Conservation (phyloP, 306 rosid genomes). For the Neltuma alba region DNA sequence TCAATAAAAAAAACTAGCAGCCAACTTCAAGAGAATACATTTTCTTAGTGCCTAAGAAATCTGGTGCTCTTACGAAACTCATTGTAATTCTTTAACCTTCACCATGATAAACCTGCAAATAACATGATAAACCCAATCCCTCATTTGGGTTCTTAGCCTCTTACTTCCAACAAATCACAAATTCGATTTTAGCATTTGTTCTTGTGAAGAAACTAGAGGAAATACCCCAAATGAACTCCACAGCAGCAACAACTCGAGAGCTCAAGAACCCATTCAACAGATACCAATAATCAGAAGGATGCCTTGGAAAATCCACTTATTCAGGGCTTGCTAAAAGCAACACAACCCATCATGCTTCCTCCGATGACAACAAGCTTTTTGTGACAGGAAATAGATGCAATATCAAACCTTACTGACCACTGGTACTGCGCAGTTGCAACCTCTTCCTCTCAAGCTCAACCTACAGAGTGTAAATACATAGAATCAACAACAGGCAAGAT, state of each 20-base stretch:
- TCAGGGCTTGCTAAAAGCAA: constrained; percentile 40
- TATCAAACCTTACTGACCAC: constrained; percentile 56
- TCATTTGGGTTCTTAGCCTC: constrained; percentile 32
- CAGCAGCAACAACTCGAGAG: constrained; percentile 47
- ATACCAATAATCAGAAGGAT: constrained; percentile 43
- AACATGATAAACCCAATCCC: constrained; percentile 19
- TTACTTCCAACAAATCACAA: constrained; percentile 35
- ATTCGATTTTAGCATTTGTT: constrained; percentile 37
- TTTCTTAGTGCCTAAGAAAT: constrained; percentile 25
- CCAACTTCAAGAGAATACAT: constrained; percentile 20
- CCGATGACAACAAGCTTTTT: constrained; percentile 3
- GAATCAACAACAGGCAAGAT: constrained; percentile 26
- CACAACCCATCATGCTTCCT: constrained; percentile 43
- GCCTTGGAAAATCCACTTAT: constrained; percentile 45
- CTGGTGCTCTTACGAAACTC: constrained; percentile 29
- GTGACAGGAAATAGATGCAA: constrained; percentile 35
- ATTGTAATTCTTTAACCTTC: constrained; percentile 28
- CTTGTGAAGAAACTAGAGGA: constrained; percentile 38
- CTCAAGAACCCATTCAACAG: constrained; percentile 43
- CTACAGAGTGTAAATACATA: constrained; percentile 39
- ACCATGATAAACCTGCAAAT: constrained; percentile 14
- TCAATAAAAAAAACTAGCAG: constrained; percentile 8
- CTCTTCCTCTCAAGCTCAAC: constrained; percentile 88
- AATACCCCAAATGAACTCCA: constrained; percentile 45
- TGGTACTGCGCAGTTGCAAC: constrained; percentile 65